These are phyloP conservation scores for Microsporum canis DNA, from an alignment of 2,329 filamentous ascomycete genomes.

Conservation along the genomic window DNA sequence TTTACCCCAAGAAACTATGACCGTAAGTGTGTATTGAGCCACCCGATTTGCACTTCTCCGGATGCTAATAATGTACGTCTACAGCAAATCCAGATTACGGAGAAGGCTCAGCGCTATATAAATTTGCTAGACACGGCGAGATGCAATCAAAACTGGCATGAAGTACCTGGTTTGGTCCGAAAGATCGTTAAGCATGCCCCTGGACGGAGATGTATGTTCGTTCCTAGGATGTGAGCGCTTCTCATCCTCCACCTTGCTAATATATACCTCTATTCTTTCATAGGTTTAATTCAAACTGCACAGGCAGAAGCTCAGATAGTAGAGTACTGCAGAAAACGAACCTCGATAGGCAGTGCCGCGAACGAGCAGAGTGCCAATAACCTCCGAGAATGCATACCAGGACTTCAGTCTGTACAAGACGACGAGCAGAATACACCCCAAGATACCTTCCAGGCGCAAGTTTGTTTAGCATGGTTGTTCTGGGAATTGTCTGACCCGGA, in stretches of 20 bases:
- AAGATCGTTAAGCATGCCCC: slow-evolving; percentile 93
- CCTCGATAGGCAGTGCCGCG: slow-evolving; percentile 15
- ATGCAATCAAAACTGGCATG: slow-evolving; percentile 76
- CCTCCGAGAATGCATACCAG: slow-evolving; percentile 31
- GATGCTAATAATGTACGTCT: background rate
- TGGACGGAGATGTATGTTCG: slow-evolving; percentile 60
- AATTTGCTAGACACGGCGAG: slow-evolving; percentile 72
- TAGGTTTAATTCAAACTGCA: slow-evolving; percentile 59
- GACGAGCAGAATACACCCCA: slow-evolving; percentile 43
- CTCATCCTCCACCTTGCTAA: background rate
- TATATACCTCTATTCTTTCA: background rate
- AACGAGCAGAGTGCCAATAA: slow-evolving; percentile 26
- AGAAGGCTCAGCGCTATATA: slow-evolving; percentile 75
- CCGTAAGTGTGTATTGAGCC: slow-evolving; percentile 1
- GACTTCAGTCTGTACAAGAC: slow-evolving; percentile 43
- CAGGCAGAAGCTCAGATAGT: slow-evolving; percentile 57
- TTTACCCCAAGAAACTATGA: slow-evolving; percentile 8
- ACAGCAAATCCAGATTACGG: slow-evolving; percentile 28
- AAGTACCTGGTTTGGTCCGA: slow-evolving; percentile 75
- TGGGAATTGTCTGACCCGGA: slow-evolving; percentile 63
- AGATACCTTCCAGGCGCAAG: slow-evolving; percentile 62
- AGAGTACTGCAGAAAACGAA: slow-evolving; percentile 36
- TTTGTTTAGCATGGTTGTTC: slow-evolving; percentile 76
- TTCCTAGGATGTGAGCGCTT: background rate
- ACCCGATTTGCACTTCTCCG: background rate